phyloP scores from a whole-genome alignment of 345 rosid genomes.

The Dipteronia sinensis region DNA sequence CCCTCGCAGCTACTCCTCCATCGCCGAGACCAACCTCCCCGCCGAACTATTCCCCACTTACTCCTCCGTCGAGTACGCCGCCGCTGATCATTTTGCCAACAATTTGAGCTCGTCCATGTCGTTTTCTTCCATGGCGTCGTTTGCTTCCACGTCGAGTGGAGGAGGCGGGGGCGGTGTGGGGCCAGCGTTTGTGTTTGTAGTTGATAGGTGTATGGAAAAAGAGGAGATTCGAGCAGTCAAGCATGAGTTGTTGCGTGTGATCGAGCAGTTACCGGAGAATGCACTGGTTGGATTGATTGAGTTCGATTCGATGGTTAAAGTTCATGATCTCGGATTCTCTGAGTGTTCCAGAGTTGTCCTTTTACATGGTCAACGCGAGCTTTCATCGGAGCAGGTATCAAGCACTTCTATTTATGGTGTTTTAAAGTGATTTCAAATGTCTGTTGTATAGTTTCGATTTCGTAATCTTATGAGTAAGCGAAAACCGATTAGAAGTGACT shows the following conservation, averaged over 20 bases:
- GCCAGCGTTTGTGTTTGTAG: conserved; percentile 88
- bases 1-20: conserved; percentile 74
- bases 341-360: conserved; percentile 75
- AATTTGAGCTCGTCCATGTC: conserved; percentile 39
- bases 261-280: conserved; percentile 84
- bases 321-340: conserved; percentile 74
- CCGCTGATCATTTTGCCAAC: background rate
- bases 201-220: conserved; percentile 68
- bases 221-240: conserved; percentile 75
- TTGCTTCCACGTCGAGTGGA: conserved; percentile 31
- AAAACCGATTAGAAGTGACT: background rate
- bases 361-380: conserved; percentile 77
- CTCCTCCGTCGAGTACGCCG: conserved; percentile 72
- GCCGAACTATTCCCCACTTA: conserved; percentile 98
- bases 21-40: conserved; percentile 81
- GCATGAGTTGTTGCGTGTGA: conserved; percentile 66
- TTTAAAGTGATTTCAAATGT: background rate
- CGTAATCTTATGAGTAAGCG: background rate
- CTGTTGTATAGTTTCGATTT: background rate
- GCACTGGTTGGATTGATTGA: conserved; percentile 69
- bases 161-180: conserved; percentile 40
- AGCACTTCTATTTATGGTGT: background rate
- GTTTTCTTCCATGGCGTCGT: conserved; percentile 46
- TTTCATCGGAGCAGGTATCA: conserved; percentile 72
- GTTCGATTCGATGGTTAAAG: conserved; percentile 85